phyloP scores from a whole-genome alignment of 805 yeast species.

The Starmerella bombi region DNA sequence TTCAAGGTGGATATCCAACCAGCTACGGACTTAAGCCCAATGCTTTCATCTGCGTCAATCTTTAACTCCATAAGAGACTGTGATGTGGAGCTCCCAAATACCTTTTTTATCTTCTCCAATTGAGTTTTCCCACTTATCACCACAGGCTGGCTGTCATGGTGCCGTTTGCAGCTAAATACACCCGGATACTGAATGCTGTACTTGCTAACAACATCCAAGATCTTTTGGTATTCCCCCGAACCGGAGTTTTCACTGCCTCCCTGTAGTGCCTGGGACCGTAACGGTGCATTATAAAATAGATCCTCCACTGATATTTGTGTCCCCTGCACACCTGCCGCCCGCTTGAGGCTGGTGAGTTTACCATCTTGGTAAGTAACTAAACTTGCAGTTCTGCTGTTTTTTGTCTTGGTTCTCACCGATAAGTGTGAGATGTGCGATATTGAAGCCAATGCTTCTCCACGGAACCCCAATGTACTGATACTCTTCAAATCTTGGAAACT shows the following conservation, averaged over 20 bases:
- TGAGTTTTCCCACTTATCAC: constrained; percentile 38
- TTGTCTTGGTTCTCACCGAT: constrained; percentile 63
- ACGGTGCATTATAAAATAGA: constrained; percentile 74
- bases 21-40: constrained; percentile 40
- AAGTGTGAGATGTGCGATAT: constrained; percentile 81
- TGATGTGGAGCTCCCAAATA: constrained; percentile 61
- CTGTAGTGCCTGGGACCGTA: constrained; percentile 51
- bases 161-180: constrained; percentile 64
- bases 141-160: constrained; percentile 59
- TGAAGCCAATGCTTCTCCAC: constrained; percentile 94
- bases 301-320: constrained; percentile 80
- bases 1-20: constrained; percentile 66
- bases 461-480: constrained; percentile 76
- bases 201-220: constrained; percentile 69
- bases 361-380: constrained; percentile 59
- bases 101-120: constrained; percentile 56
- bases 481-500: constrained; percentile 60
- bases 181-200: constrained; percentile 62
- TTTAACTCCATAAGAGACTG: constrained; percentile 44
- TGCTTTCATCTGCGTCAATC: constrained; percentile 23
- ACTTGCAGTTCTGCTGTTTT: constrained; percentile 53
- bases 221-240: constrained; percentile 59
- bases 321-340: constrained; percentile 78
- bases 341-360: constrained; percentile 38
- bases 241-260: constrained; percentile 23